These are phyloP conservation scores for Lasiodiplodia sp. DNA, from an alignment of 2,329 filamentous ascomycete genomes.

Conservation along the genomic window DNA sequence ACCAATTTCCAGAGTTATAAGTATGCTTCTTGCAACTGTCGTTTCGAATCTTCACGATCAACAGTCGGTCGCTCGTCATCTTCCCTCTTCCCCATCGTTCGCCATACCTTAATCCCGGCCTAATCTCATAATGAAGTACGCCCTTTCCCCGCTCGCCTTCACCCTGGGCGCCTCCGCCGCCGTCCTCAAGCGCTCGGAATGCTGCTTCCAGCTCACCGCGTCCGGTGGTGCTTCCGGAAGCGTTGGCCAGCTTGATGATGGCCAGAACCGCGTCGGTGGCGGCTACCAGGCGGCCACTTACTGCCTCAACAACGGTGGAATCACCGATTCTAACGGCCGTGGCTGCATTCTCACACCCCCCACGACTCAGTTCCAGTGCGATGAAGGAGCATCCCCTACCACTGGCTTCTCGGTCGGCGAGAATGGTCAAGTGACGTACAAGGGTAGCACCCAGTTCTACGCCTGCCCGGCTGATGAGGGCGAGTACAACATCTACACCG, in stretches of 20 bases:
- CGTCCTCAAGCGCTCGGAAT: slow-evolving; percentile 30
- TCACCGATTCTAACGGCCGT: slow-evolving; percentile 63
- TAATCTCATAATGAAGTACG: slow-evolving; percentile 35
- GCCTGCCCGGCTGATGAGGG: slow-evolving; percentile 66
- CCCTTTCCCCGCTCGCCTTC: slow-evolving; percentile 33
- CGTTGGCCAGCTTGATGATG: slow-evolving; percentile 67
- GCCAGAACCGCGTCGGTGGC: slow-evolving; percentile 67
- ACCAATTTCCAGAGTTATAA: slow-evolving; percentile 20
- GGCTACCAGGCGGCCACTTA: slow-evolving; percentile 58
- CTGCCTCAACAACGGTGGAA: slow-evolving; percentile 58
- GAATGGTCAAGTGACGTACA: slow-evolving; percentile 60
- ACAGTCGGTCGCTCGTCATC: slow-evolving; percentile 16
- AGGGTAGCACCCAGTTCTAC: slow-evolving; percentile 63
- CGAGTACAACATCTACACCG: slow-evolving; percentile 64
- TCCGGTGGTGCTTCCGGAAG: slow-evolving; percentile 59
- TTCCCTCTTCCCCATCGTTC: neutral
- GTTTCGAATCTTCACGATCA: slow-evolving; percentile 19
- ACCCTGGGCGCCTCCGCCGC: slow-evolving; percentile 36
- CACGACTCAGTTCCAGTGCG: slow-evolving; percentile 68
- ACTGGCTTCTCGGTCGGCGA: slow-evolving; percentile 64
- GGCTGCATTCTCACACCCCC: slow-evolving; percentile 70
- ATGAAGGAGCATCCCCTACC: slow-evolving; percentile 59
- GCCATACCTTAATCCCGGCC: neutral
- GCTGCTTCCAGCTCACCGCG: slow-evolving; percentile 62
- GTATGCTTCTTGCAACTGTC: neutral